phyloP scores from a whole-genome alignment of 805 yeast species.

The Wickerhamomyces pijperi region DNA sequence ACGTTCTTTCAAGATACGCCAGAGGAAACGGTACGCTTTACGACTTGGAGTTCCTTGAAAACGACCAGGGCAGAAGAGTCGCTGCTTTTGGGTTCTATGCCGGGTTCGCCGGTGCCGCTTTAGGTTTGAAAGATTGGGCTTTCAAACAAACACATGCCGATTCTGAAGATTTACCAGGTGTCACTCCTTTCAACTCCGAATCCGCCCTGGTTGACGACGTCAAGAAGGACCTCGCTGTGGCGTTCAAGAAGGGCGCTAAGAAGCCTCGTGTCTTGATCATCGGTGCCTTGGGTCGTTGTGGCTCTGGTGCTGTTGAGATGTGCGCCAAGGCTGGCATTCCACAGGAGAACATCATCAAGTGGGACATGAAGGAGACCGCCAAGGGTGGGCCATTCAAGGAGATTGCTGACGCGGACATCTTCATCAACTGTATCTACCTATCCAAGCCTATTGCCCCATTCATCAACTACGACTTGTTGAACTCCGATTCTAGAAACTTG shows the following conservation, averaged over 20 bases:
- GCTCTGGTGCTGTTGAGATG: slow-evolving; percentile 89
- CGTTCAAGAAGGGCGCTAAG: slow-evolving; percentile 49
- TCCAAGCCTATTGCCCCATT: slow-evolving; percentile 93
- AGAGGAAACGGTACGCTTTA: slow-evolving; percentile 84
- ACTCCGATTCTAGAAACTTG: slow-evolving; percentile 58
- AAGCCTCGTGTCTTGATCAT: slow-evolving; percentile 78
- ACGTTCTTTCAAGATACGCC: slow-evolving; percentile 80
- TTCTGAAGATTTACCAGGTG: slow-evolving; percentile 62
- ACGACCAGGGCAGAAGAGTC: slow-evolving; percentile 93
- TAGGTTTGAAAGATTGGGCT: slow-evolving; percentile 92
- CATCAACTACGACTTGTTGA: slow-evolving; percentile 57
- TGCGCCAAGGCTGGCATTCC: slow-evolving; percentile 81
- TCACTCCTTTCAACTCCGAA: slow-evolving; percentile 78
- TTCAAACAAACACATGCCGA: slow-evolving; percentile 70
- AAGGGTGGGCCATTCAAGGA: slow-evolving; percentile 96
- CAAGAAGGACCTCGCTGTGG: slow-evolving; percentile 42
- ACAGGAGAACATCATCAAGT: slow-evolving; percentile 67
- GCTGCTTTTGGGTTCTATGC: slow-evolving; percentile 99
- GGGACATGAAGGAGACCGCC: slow-evolving; percentile 97
- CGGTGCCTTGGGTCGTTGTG: slow-evolving; percentile 98
- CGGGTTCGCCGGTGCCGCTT: slow-evolving; percentile 99
- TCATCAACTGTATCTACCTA: slow-evolving; percentile 91
- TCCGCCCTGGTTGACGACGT: slow-evolving; percentile 62
- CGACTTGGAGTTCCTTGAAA: slow-evolving; percentile 89
- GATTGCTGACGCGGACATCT: slow-evolving; percentile 77